A percentile compares a stretch with the other conserved stretches of the same genome.
These are phyloP conservation scores for Fusarium sp. DNA, from an alignment of 2,329 filamentous ascomycete genomes.

Conservation along the genomic window DNA sequence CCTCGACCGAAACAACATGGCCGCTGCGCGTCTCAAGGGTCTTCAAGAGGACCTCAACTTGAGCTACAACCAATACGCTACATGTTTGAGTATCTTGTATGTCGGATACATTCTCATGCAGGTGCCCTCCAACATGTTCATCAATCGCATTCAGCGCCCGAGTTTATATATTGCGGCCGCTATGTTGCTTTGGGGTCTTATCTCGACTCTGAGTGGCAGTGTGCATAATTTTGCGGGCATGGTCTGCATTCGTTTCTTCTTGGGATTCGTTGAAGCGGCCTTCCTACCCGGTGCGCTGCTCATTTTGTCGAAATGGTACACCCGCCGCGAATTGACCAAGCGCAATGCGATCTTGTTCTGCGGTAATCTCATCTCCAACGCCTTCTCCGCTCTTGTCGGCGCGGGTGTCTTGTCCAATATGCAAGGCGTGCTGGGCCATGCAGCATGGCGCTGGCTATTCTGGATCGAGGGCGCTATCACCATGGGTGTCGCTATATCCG, in stretches of 20 bases:
- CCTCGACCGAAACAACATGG: conserved; percentile 75
- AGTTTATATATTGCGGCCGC: conserved; percentile 62
- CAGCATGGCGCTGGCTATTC: conserved; percentile 72
- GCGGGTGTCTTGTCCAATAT: conserved; percentile 69
- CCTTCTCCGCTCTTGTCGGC: conserved; percentile 68
- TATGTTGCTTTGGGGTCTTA: conserved; percentile 70
- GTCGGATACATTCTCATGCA: conserved; percentile 75
- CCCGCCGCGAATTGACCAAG: conserved; percentile 65
- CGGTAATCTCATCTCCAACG: conserved; percentile 69
- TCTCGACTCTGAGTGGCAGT: conserved; percentile 67
- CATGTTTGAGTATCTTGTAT: conserved; percentile 72
- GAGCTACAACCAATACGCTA: conserved; percentile 69
- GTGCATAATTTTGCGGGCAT: conserved; percentile 64
- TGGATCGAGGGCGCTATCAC: conserved; percentile 67
- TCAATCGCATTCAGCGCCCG: conserved; percentile 64
- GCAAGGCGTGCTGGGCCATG: conserved; percentile 64
- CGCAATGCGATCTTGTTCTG: conserved; percentile 69
- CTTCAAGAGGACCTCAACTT: conserved; percentile 70
- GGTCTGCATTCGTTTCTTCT: conserved; percentile 66
- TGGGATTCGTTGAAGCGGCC: conserved; percentile 72
- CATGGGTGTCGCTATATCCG: conserved; percentile 59
- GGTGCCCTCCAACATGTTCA: conserved; percentile 67
- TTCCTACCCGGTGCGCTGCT: conserved; percentile 73
- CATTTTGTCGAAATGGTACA: conserved; percentile 75
- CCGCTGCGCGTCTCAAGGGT: conserved; percentile 72